A percentile compares a stretch with the other conserved stretches of the same genome.
phyloP scores from a whole-genome alignment of 345 rosid species.

The Populus davidiana region DNA sequence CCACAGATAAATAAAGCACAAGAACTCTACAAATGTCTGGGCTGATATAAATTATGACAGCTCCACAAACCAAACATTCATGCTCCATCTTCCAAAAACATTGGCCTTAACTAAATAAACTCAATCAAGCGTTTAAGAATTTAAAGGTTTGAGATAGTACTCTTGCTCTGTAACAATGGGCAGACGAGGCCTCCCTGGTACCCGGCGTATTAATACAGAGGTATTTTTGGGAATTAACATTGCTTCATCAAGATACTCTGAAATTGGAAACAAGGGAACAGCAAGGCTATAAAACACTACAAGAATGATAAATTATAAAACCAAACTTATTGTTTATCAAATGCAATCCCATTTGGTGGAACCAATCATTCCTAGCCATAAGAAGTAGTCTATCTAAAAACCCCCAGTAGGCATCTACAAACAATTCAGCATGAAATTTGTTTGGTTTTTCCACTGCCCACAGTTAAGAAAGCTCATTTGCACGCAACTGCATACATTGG shows the following conservation, averaged over 20 bases:
- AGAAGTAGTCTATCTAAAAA: background rate
- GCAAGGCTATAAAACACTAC: conserved; percentile 43
- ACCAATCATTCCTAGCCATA: conserved; percentile 1
- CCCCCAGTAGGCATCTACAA: background rate
- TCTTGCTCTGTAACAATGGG: conserved; percentile 80
- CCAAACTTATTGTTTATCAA: conserved; percentile 9
- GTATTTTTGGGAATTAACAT: conserved; percentile 96
- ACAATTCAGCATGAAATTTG: background rate
- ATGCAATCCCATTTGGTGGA: background rate
- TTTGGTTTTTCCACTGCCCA: background rate
- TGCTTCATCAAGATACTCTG: conserved; percentile 97
- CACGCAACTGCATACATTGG: background rate
- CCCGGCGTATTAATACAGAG: conserved; percentile 93
- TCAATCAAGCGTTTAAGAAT: conserved; percentile 18
- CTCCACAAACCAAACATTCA: background rate
- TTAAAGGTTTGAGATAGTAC: conserved; percentile 67
- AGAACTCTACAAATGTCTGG: background rate
- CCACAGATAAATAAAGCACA: background rate
- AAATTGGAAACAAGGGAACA: conserved; percentile 57
- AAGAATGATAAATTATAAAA: conserved; percentile 22
- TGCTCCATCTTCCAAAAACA: background rate
- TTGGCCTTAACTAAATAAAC: conserved; percentile 18
- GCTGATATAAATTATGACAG: background rate
- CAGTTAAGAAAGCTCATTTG: background rate
- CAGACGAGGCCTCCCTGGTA: conserved; percentile 97